Evolutionary conservation across 306 rosid genomes (phyloP).

Genomic region (Fragaria iinumae): DNA sequence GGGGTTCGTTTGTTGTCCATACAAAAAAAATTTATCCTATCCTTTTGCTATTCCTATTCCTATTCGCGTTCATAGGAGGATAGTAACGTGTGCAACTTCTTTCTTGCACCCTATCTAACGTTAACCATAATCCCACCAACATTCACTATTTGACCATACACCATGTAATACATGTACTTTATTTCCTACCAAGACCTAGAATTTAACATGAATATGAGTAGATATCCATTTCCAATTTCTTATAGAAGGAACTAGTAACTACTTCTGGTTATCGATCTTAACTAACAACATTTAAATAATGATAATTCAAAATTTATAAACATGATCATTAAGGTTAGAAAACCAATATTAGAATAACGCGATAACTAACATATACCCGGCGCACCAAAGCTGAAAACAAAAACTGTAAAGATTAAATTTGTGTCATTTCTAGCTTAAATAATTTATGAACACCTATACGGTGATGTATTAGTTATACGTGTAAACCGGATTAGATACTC

Average conservation of each 20-base stretch:
- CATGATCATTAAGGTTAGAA: too few species aligned
- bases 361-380: too few species aligned
- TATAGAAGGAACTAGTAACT: background rate
- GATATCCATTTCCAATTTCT: background rate
- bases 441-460: too few species aligned
- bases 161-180: too few species aligned
- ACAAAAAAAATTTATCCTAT: constrained; percentile 8
- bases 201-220: background rate
- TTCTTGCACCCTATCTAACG: background rate
- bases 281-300: too few species aligned
- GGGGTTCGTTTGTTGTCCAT: constrained; percentile 4
- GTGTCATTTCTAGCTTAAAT: background rate
- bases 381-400: too few species aligned
- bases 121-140: too few species aligned
- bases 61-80: background rate
- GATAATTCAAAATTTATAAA: too few species aligned
- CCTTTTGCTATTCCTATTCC: background rate
- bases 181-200: too few species aligned
- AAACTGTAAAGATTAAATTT: too few species aligned
- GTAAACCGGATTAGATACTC: background rate
- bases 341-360: too few species aligned
- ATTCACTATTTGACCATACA: too few species aligned
- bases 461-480: background rate
- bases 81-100: constrained; percentile 8
- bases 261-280: background rate